Conservation (phyloP, 2,329 filamentous ascomycete genomes). For the Xylariaceae sp. region DNA sequence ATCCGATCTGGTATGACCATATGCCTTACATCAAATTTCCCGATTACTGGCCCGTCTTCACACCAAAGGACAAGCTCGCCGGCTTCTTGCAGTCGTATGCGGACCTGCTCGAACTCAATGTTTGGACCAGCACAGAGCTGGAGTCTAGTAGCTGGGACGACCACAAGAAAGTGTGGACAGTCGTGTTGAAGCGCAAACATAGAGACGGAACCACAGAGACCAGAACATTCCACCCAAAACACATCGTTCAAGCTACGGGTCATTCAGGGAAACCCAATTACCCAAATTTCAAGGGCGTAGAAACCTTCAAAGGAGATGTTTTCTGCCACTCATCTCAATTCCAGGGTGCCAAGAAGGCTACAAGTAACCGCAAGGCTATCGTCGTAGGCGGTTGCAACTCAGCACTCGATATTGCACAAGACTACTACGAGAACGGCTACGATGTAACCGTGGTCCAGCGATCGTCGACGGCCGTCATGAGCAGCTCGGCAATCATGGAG, state of each 20-base stretch:
- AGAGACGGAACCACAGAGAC: conserved; percentile 36
- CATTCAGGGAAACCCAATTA: conserved; percentile 63
- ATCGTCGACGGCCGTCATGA: conserved; percentile 52
- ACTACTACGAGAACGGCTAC: conserved; percentile 55
- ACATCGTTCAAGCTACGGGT: conserved; percentile 65
- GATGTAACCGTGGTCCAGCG: conserved; percentile 59
- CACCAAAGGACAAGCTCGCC: conserved; percentile 63
- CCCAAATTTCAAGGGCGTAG: conserved; percentile 53
- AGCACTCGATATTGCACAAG: conserved; percentile 56
- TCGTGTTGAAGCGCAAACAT: conserved; percentile 32
- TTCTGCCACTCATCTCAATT: conserved; percentile 55
- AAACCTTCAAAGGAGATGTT: conserved; percentile 47
- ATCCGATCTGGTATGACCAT: conserved; percentile 56
- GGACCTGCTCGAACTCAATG: conserved; percentile 57
- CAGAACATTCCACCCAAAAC: conserved; percentile 56
- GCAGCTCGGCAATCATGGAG: conserved; percentile 45
- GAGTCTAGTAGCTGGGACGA: conserved; percentile 46
- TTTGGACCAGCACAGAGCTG: conserved; percentile 54
- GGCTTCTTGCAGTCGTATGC: conserved; percentile 63
- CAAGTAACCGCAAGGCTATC: conserved; percentile 46
- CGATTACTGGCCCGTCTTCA: conserved; percentile 60
- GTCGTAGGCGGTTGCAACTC: conserved; percentile 58
- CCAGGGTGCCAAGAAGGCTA: conserved; percentile 37
- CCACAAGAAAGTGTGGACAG: conserved; percentile 48
- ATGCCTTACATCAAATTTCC: conserved; percentile 61